Evolutionary conservation across 768 basidiomycete species (phyloP).

Genomic region (Naganishia antarctica): DNA sequence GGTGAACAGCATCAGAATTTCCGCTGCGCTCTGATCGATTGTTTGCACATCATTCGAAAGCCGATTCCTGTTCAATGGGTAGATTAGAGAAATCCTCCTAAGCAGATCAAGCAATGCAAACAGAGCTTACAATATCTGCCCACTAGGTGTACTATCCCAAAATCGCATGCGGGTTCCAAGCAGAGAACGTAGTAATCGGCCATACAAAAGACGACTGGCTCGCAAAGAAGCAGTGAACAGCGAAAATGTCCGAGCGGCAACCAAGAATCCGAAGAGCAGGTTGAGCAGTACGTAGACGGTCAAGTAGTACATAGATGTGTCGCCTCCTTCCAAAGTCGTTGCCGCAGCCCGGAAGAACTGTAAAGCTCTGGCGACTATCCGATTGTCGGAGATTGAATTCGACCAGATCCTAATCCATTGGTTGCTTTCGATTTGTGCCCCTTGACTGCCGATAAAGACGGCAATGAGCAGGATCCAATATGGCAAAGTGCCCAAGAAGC

Average conservation of each 20-base stretch:
- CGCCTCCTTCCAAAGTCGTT: not conserved
- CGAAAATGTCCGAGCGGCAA: slow-evolving; percentile 39
- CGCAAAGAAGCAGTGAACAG: slow-evolving; percentile 39
- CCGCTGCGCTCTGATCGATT: slow-evolving; percentile 56
- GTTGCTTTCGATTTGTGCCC: slow-evolving; percentile 44
- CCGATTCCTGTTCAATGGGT: slow-evolving; percentile 59
- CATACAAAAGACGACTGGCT: slow-evolving; percentile 44
- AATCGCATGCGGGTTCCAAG: slow-evolving; percentile 48
- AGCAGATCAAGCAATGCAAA: too few relatives aligned
- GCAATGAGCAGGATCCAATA: slow-evolving; percentile 44
- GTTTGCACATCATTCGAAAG: slow-evolving; percentile 79
- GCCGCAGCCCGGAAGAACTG: slow-evolving; percentile 1
- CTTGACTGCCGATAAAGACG: slow-evolving; percentile 41
- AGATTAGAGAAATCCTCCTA: too few relatives aligned
- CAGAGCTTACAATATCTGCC: slow-evolving; percentile 58
- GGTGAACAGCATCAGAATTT: slow-evolving; percentile 23
- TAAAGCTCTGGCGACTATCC: not conserved
- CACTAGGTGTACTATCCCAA: slow-evolving; percentile 64
- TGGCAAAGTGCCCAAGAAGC: slow-evolving; percentile 33
- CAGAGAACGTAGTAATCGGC: slow-evolving; percentile 42
- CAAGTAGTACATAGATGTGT: slow-evolving; percentile 40
- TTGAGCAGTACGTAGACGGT: slow-evolving; percentile 38
- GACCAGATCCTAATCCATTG: slow-evolving; percentile 49
- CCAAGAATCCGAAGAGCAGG: slow-evolving; percentile 36
- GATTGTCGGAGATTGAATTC: slow-evolving; percentile 31